Conservation (phyloP, 352 stramenopile species). For the Phytophthora ohioensis region DNA sequence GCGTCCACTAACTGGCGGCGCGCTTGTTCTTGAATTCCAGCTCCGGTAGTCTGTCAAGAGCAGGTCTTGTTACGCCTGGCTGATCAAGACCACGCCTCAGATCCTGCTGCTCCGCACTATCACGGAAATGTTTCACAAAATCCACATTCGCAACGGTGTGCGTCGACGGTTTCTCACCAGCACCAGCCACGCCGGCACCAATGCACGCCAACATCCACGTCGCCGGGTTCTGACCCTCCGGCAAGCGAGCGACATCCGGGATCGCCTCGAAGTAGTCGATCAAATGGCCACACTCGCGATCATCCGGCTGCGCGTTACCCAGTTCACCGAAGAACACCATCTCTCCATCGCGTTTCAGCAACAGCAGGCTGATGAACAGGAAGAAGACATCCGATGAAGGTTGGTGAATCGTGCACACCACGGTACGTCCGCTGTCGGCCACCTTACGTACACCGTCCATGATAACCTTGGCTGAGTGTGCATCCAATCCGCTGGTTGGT, state of each 20-base stretch:
- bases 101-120: constrained; percentile 14
- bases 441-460: constrained; percentile 84
- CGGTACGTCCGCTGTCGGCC: constrained; percentile 63
- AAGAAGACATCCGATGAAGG: constrained; percentile 39
- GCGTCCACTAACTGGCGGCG: constrained; percentile 17
- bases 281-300: constrained; percentile 30
- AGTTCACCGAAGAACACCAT: constrained; percentile 72
- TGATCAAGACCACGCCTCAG: constrained; percentile 10
- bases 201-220: constrained; percentile 39
- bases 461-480: constrained; percentile 81
- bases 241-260: constrained; percentile 27
- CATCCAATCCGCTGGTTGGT: constrained; percentile 69
- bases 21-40: constrained; percentile 28
- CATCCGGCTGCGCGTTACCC: constrained; percentile 14
- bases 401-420: constrained; percentile 71
- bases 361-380: constrained; percentile 79
- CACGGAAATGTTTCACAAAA: constrained; percentile 36
- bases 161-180: constrained; percentile 7
- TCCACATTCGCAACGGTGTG: constrained; percentile 20
- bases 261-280: constrained; percentile 57
- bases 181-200: constrained; percentile 31
- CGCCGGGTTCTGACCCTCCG: constrained; percentile 43
- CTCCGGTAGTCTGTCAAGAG: constrained; percentile 4
- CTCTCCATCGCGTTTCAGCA: constrained; percentile 71
- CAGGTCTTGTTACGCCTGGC: constrained; percentile 13